Evolutionary conservation across 768 basidiomycete species (phyloP), one percentile per base, ranked within the genome.

Genomic region (Leccinum fibrillosum): DNA sequence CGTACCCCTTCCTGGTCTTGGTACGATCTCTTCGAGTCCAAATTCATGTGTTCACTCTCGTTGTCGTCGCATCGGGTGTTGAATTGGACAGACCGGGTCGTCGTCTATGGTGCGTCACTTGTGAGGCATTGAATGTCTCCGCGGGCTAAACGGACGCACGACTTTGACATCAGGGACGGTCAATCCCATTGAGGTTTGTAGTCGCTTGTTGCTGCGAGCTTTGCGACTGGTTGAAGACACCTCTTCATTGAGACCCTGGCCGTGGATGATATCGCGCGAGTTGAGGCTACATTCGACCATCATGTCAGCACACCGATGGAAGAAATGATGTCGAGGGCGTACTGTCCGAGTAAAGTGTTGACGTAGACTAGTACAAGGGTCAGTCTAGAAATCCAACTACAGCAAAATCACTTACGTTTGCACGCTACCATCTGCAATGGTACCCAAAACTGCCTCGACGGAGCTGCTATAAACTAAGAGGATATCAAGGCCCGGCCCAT

Each of bases 331-430:
- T 1, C 1, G 4, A 12, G 10, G 39, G 62, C 72, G 21, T 47
- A 72, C 70, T 67, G 56, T 55, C 52, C 70, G 4, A 72, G 55
- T 5, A 72, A 25, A 12, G 61, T 63, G n/a, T 72, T 72, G 32
- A 70, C 61, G 19, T 69, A 67, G 25, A 74, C 71, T 72, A 44
- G n/a, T 19, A 52, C 2, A 5, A 13, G n/a, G 1, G 23, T 65
- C 26, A 62, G 54, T 23, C 4, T 8, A 17, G n/a, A 19, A 23
- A 32, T 52, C 2, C 15, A 8, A 13, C 6, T 2, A 5, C 1
- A 17, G 5, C 10, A 2, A 17, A 4, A 5, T 17, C 9, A 55
- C 72, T 19, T 42, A 68, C 71, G 0, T 47, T 70, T 74, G 57
- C 62, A 44, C 9, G 61, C 25, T 3, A 64, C 19, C 72, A 72